These are phyloP conservation scores for Dentipellis fragilis DNA, from an alignment of 768 basidiomycete genomes.

Conservation along the genomic window DNA sequence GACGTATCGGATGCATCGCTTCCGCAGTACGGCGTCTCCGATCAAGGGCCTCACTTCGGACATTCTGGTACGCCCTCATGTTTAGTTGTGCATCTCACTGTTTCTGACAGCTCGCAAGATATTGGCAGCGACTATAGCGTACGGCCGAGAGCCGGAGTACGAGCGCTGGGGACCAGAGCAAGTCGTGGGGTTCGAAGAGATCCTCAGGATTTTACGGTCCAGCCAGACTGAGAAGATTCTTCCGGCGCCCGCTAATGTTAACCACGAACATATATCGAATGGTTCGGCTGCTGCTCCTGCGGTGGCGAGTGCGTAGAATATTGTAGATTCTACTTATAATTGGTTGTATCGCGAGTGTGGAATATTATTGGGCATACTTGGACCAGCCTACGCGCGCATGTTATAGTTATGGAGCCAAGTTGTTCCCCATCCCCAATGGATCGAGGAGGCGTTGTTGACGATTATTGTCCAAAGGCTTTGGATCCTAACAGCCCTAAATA, in stretches of 20 bases:
- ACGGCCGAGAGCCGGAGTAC: conserved; percentile 18
- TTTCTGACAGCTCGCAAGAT: conserved; percentile 11
- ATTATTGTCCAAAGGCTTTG: not conserved
- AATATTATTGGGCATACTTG: too few relatives aligned
- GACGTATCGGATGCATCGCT: conserved; percentile 74
- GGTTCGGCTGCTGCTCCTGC: too few relatives aligned
- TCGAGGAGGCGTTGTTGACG: not conserved
- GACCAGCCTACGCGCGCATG: too few relatives aligned
- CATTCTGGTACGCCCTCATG: conserved; percentile 49
- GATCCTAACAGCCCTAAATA: not conserved
- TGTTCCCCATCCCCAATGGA: too few relatives aligned
- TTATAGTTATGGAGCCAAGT: too few relatives aligned
- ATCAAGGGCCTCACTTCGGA: conserved; percentile 81
- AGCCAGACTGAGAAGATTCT: not conserved
- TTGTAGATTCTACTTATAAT: too few relatives aligned
- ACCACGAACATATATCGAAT: too few relatives aligned
- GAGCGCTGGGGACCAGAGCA: conserved; percentile 21
- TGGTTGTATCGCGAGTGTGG: too few relatives aligned
- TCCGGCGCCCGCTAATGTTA: not conserved
- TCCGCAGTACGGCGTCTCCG: conserved; percentile 68
- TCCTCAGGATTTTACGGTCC: not conserved
- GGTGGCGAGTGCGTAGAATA: too few relatives aligned
- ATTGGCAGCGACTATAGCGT: conserved; percentile 24
- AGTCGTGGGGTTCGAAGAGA: conserved; percentile 1
- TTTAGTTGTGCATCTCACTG: too few relatives aligned